Evolutionary conservation across 345 rosid species (phyloP), one percentile per base, ranked within the genome.

Genomic region (Lumnitzera littorea): DNA sequence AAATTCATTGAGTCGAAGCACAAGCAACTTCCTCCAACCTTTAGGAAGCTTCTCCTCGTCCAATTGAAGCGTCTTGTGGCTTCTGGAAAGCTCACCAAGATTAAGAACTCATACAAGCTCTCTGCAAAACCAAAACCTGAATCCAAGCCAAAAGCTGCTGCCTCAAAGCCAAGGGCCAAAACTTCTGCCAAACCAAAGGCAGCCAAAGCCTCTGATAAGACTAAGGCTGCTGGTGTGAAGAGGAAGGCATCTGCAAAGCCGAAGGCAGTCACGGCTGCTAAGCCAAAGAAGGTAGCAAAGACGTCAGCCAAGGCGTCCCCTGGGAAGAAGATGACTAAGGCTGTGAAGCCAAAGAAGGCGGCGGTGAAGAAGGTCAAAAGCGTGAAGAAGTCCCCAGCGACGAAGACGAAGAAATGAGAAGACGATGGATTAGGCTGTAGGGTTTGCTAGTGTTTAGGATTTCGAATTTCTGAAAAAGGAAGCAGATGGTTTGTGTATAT

Each of bases 1-100:
- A 79, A 79, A 72, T 79, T 72, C 51, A 69, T 77, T 11, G 87
- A 82, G 31, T 80, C 72, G 70, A 82, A 77, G 60, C 80, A 82
- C 54, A 74, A 77, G 66, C 62, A 75, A 11, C 62, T 82, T 8
- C 87, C 87, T 1, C 29, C 56, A 3, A 72, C 54, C 23, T 79
- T 77, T 60, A 72, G 76, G 77, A 82, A 79, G 69, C 64, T 76
- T 11, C 55, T 82, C 41, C 74, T 79, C 4, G 57, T 65, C 41
- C 76, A 79, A 50, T 55, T 82, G 64, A 77, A 68, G 75, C 76
- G 74, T 57, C 73, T 74, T 25, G 87, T 79, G 4, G 68, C 74
- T 11, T 23, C 76, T 23, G 82, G 75, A 3, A 79, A 74, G 74
- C 68, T 82, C 48, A 80, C 77, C 13, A 79, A 79, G 61, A 74